These are phyloP conservation scores for Phytophthora crassamura DNA, from an alignment of 352 stramenopile genomes.

Conservation along the genomic window DNA sequence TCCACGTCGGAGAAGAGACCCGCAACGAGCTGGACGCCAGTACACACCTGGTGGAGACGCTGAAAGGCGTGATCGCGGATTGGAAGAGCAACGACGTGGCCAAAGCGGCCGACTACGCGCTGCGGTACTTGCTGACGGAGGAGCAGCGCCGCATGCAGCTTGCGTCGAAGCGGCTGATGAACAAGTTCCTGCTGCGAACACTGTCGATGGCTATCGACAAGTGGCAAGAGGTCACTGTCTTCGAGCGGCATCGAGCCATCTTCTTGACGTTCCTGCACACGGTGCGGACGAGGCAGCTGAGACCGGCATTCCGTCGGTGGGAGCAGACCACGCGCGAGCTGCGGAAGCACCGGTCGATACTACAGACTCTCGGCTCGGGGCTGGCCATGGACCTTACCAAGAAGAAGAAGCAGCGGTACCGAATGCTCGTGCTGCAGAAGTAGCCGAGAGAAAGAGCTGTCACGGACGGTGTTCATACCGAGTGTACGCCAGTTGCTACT, in stretches of 20 bases:
- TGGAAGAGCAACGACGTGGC: slow-evolving; percentile 58
- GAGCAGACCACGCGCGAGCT: slow-evolving; percentile 48
- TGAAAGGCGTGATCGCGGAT: slow-evolving; percentile 46
- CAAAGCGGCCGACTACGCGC: slow-evolving; percentile 62
- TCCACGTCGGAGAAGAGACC: slow-evolving; percentile 70
- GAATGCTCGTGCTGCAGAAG: slow-evolving; percentile 75
- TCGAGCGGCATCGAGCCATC: slow-evolving; percentile 52
- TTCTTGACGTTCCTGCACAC: slow-evolving; percentile 55
- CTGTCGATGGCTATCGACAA: slow-evolving; percentile 50
- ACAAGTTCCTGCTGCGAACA: slow-evolving; percentile 49
- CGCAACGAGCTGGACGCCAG: slow-evolving; percentile 71
- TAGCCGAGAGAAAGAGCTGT: slow-evolving; percentile 20
- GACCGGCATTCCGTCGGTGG: slow-evolving; percentile 67
- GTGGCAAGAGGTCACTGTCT: slow-evolving; percentile 53
- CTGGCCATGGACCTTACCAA: slow-evolving; percentile 70
- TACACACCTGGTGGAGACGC: slow-evolving; percentile 47
- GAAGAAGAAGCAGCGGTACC: slow-evolving; percentile 67
- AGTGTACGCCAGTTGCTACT: no score
- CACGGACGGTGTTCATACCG: no score
- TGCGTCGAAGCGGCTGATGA: slow-evolving; percentile 54
- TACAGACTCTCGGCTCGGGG: slow-evolving; percentile 56
- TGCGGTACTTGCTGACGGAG: slow-evolving; percentile 63
- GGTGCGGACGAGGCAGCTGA: slow-evolving; percentile 55
- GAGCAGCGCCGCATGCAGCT: slow-evolving; percentile 58
- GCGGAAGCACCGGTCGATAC: slow-evolving; percentile 52